phyloP scores from a whole-genome alignment of 257 asterid genomes.

The Primulina huaijiensis region DNA sequence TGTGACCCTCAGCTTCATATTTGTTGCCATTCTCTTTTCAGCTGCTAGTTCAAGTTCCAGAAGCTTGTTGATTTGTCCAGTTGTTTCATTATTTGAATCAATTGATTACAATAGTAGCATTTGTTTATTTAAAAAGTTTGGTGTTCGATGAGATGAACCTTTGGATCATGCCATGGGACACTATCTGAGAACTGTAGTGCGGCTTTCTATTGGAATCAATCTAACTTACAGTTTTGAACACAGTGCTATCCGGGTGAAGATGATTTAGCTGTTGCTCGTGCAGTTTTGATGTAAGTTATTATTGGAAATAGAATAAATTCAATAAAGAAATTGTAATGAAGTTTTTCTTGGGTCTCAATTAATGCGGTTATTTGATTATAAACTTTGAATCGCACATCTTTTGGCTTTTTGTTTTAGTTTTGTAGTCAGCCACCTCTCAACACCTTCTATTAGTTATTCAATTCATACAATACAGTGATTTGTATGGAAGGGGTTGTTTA shows the following conservation, averaged over 20 bases:
- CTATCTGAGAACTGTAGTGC: conserved; percentile 9
- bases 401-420: conserved; percentile 4
- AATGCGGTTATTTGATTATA: neutral
- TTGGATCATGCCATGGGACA: neutral
- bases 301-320: conserved; percentile 5
- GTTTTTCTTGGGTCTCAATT: neutral
- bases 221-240: conserved; percentile 24
- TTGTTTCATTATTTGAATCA: conserved; percentile 3
- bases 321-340: neutral
- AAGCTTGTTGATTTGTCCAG: neutral
- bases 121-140: conserved; percentile 1
- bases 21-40: conserved; percentile 8
- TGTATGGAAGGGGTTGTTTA: conserved; percentile 1
- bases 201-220: neutral
- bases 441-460: neutral
- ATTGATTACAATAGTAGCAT: neutral
- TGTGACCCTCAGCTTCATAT: conserved; percentile 27
- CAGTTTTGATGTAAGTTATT: conserved; percentile 75
- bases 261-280: conserved; percentile 88
- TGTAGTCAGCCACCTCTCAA: neutral
- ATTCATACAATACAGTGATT: neutral
- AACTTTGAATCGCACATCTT: neutral
- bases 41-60: conserved; percentile 2
- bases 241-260: conserved; percentile 99
- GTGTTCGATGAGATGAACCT: neutral